Evolutionary conservation across 345 rosid genomes (phyloP), one percentile per base, ranked within the genome.

Genomic region (Adansonia digitata): DNA sequence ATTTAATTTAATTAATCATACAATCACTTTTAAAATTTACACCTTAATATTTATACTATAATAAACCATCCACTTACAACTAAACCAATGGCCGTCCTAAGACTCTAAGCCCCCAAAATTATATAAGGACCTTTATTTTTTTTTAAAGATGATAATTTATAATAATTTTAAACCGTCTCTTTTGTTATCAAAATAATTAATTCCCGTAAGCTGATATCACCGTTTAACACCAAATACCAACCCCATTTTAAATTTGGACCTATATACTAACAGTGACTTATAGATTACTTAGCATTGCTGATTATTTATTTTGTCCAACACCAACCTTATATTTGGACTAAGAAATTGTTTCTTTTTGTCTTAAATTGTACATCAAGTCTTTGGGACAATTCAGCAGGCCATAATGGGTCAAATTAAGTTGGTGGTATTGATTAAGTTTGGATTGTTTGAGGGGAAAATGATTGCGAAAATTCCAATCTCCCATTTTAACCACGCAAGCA

Each of bases 11-110:
- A 26, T 26, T 56, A 56, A 56, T 26, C 17, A 31, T 56, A 26
- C 7, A 35, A 49, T 49, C 7, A 49, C 20, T 43, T 8, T 43
- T 0, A 45, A n/a, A n/a, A n/a, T n/a, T n/a, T n/a, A n/a, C n/a
- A n/a, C n/a, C n/a, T n/a, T n/a, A n/a, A n/a, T n/a, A n/a, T n/a
- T n/a, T n/a, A n/a, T n/a, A n/a, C n/a, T n/a, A n/a, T n/a, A n/a
- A n/a, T n/a, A n/a, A n/a, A n/a, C n/a, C n/a, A n/a, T n/a, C n/a
- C n/a, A n/a, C n/a, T n/a, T n/a, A n/a, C n/a, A n/a, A n/a, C n/a
- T n/a, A 63, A 18, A 29, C 75, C 80, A 79, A 56, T 76, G 70
- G 85, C 86, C 88, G 88, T 76, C 90, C 84, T 70, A 75, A 77
- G 90, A 86, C 84, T 88, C 90, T 76, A 74, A 10, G 46, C 61